phyloP scores from a whole-genome alignment of 1,284 basidiomycete species.

The Marasmius oreades region DNA sequence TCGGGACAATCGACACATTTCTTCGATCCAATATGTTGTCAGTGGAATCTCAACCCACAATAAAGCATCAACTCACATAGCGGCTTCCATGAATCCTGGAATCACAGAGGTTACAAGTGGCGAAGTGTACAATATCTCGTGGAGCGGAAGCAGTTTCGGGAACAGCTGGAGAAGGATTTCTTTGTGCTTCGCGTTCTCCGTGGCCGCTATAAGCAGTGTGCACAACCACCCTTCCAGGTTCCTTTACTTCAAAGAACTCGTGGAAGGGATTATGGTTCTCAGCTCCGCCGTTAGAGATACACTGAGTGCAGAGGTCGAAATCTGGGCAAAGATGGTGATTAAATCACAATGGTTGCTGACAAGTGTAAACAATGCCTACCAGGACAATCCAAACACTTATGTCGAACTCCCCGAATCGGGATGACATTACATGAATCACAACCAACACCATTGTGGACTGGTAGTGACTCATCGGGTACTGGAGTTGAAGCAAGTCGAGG shows the following conservation, averaged over 20 bases:
- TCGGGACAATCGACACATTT: conserved; percentile 76
- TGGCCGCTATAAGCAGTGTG: conserved; percentile 50
- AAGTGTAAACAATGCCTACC: conserved; percentile 35
- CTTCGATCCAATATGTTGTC: too few species aligned
- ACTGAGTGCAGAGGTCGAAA: conserved; percentile 67
- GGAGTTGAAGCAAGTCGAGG: background rate
- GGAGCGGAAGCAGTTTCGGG: conserved; percentile 13
- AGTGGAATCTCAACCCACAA: conserved; percentile 5
- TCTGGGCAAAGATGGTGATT: conserved; percentile 33
- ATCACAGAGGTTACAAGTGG: conserved; percentile 74
- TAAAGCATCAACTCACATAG: conserved; percentile 46
- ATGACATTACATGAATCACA: conserved; percentile 58
- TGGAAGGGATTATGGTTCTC: conserved; percentile 57
- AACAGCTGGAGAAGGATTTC: conserved; percentile 5
- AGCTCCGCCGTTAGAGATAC: conserved; percentile 41
- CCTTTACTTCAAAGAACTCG: conserved; percentile 64
- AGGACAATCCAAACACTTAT: conserved; percentile 74
- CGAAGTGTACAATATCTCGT: conserved; percentile 45
- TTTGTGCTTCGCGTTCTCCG: conserved; percentile 24
- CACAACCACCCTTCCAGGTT: conserved; percentile 61
- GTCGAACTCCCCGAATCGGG: conserved; percentile 54
- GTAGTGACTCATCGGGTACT: conserved; percentile 20
- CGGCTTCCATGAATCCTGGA: conserved; percentile 65
- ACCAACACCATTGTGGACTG: conserved; percentile 40
- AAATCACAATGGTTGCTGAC: background rate